A percentile compares a stretch with the other conserved stretches of the same genome.
Conservation (phyloP, 1,139 yeast genomes). For the Pichia sp. region DNA sequence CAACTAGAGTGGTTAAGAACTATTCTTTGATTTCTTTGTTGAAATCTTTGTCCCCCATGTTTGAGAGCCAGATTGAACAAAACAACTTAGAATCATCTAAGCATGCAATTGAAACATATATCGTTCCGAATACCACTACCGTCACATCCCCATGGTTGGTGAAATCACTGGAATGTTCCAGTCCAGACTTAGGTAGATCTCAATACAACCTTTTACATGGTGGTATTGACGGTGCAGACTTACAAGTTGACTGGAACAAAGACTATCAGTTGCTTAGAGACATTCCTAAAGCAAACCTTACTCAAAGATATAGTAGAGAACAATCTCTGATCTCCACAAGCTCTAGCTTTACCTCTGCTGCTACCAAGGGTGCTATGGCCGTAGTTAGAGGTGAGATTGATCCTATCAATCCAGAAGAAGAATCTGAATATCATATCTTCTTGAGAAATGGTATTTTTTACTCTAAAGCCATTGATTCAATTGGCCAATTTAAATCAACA, state of each 20-base stretch:
- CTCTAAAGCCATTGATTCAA: slow-evolving; percentile 73
- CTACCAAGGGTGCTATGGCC: slow-evolving; percentile 75
- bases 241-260: slow-evolving; percentile 80
- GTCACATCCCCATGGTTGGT: slow-evolving; percentile 78
- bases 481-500: slow-evolving; percentile 55
- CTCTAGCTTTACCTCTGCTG: slow-evolving; percentile 70
- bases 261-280: slow-evolving; percentile 82
- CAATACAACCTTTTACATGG: slow-evolving; percentile 53
- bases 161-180: slow-evolving; percentile 25
- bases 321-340: slow-evolving; percentile 67
- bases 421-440: slow-evolving; percentile 57
- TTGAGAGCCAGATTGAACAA: slow-evolving; percentile 34
- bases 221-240: slow-evolving; percentile 57
- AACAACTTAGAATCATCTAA: slow-evolving; percentile 41
- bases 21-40: slow-evolving; percentile 54
- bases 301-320: slow-evolving; percentile 73
- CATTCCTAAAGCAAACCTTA: slow-evolving; percentile 51
- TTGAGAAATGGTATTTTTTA: slow-evolving; percentile 82
- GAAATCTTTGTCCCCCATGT: slow-evolving; percentile 49
- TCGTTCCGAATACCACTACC: slow-evolving; percentile 56
- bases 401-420: slow-evolving; percentile 78
- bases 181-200: slow-evolving; percentile 59
- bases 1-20: slow-evolving; percentile 35
- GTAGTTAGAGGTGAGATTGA: slow-evolving; percentile 68
- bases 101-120: slow-evolving; percentile 52